phyloP scores from a whole-genome alignment of 768 basidiomycete genomes.

The Pleurotus eryngii region DNA sequence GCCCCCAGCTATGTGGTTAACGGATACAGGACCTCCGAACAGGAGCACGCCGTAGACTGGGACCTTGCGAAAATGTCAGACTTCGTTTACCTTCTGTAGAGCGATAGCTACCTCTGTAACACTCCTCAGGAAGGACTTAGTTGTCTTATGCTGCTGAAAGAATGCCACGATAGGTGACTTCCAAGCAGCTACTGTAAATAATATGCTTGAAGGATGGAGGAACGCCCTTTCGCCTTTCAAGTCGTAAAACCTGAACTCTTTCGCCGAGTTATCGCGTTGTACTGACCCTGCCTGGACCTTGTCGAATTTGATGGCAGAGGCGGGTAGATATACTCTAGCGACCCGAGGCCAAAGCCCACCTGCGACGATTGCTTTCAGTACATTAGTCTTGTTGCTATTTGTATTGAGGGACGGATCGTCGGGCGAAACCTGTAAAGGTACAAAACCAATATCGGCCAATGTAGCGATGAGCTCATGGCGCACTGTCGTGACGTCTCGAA shows the following conservation, averaged over 20 bases:
- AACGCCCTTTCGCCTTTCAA: conserved; percentile 63
- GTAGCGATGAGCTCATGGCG: conserved; percentile 75
- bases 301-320: conserved; percentile 77
- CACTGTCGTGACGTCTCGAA: conserved; percentile 77
- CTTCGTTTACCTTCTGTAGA: neutral
- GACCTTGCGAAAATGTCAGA: conserved; percentile 41
- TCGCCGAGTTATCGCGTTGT: conserved; percentile 79
- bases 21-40: conserved; percentile 76
- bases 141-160: conserved; percentile 79
- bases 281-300: conserved; percentile 80
- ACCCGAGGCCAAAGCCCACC: conserved; percentile 88
- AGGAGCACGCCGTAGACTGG: conserved; percentile 83
- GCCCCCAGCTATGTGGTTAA: conserved; percentile 81
- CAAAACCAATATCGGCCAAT: conserved; percentile 68
- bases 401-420: conserved; percentile 52
- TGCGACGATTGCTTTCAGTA: conserved; percentile 81
- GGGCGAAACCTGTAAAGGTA: conserved; percentile 44
- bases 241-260: conserved; percentile 83
- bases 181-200: conserved; percentile 74
- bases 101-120: conserved; percentile 65
- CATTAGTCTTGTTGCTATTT: conserved; percentile 63
- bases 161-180: conserved; percentile 78
- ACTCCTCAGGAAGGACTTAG: conserved; percentile 82
- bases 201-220: conserved; percentile 77
- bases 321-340: conserved; percentile 71